These are phyloP conservation scores for Elongisporangium prolatum DNA, from an alignment of 352 stramenopile genomes.

Conservation along the genomic window DNA sequence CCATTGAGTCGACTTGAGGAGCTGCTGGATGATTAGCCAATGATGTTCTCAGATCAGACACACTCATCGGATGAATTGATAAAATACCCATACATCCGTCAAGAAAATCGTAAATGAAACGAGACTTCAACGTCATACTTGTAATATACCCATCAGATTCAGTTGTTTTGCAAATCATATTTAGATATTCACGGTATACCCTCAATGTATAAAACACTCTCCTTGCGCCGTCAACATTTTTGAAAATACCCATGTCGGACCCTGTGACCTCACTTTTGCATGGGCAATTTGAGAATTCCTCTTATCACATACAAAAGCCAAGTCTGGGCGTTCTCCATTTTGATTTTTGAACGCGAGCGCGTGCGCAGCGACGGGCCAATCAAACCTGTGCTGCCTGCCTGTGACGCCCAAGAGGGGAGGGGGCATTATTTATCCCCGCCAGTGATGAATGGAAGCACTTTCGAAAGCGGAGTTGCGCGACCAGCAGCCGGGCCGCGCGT, in stretches of 20 bases:
- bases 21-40: background rate
- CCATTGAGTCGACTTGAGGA: slow-evolving; percentile 18
- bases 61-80: background rate
- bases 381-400: background rate
- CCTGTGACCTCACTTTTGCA: background rate
- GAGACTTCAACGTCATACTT: background rate
- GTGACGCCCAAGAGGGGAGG: background rate
- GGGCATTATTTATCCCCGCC: background rate
- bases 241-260: background rate
- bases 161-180: background rate
- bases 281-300: background rate
- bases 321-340: background rate
- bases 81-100: background rate
- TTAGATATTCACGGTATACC: no score
- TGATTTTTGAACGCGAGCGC: background rate
- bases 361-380: background rate
- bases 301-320: background rate
- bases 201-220: no score
- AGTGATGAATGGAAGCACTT: background rate
- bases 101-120: background rate
- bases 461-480: background rate
- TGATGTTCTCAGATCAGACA: background rate
- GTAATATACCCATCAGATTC: background rate
- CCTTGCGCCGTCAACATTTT: no score
- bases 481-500: slow-evolving; percentile 8